Evolutionary conservation across 805 yeast genomes (phyloP), one percentile per base, ranked within the genome.

Genomic region (Candida sithepensis): DNA sequence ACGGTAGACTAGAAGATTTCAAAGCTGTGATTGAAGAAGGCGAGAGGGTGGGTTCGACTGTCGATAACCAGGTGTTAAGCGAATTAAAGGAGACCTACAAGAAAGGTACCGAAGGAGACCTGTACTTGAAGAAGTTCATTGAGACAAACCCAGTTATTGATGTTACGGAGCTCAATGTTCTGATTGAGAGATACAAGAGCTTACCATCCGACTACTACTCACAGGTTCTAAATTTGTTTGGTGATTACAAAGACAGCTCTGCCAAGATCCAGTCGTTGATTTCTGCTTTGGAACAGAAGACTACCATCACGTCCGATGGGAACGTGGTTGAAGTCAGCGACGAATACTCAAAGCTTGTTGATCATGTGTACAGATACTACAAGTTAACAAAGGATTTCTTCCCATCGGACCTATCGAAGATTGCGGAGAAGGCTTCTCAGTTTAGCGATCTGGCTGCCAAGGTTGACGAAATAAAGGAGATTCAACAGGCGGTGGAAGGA

Each of bases 11-110:
- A 1, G 46, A 40, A 4, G 45, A 36, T 5, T 40, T 63, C 23
- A 45, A 49, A 18, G 39, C 40, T 9, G 44, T 63, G 20, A 48
- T 65, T n/a, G 58, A 53, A 12, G 54, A 61, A 41, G 68, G 69
- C 10, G 49, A 51, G 16, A 39, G 34, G 0, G 45, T 59, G 19
- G 53, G 51, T 2, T 46, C 54, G 6, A 14, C 44, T 1, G 43
- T 39, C 12, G 66, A 61, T 47, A 23, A 30, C 9, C 59, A 45
- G 3, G 46, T 42, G 19, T 16, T 58, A 4, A 30, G 34, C 1
- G 39, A 38, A n/a, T 46, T 59, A 41, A 50, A 47, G 14, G 47
- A 41, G 16, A 34, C 47, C 2, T 59, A 47, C 28, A 44, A 41
- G 10, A 53, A 50, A n/a, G 53, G 58, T 2, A 18, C 42, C 3